Evolutionary conservation across 2,329 filamentous ascomycete species (phyloP).

Genomic region (Sphaerostilbella broomeana): DNA sequence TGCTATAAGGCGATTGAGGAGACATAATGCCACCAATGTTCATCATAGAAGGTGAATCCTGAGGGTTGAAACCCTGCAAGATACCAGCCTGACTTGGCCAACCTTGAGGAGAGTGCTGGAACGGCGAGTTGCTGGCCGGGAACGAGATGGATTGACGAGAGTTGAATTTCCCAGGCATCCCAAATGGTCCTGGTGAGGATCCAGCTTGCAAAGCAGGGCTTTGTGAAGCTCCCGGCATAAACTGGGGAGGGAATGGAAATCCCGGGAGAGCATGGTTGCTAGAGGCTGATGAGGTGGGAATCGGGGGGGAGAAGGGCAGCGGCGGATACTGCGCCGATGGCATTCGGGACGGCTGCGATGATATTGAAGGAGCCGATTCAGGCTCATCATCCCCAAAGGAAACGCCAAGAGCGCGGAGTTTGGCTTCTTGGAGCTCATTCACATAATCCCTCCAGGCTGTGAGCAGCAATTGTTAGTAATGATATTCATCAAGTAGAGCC

Average conservation of each 20-base stretch:
- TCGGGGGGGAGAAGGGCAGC: constrained; percentile 74
- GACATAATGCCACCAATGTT: constrained; percentile 53
- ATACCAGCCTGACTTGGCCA: constrained; percentile 54
- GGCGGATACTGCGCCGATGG: constrained; percentile 68
- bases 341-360: constrained; percentile 63
- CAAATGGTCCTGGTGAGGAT: constrained; percentile 67
- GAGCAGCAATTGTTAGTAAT: constrained; percentile 12
- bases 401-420: constrained; percentile 84
- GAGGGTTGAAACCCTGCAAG: constrained; percentile 46
- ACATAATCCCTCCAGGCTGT: constrained; percentile 70
- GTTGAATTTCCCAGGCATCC: constrained; percentile 54
- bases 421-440: constrained; percentile 78
- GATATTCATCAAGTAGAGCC: background rate
- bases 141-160: constrained; percentile 67
- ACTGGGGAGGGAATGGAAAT: constrained; percentile 50
- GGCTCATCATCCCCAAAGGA: constrained; percentile 70
- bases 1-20: constrained; percentile 56
- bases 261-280: constrained; percentile 56
- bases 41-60: constrained; percentile 57
- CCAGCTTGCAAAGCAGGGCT: constrained; percentile 59
- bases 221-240: constrained; percentile 55
- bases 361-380: constrained; percentile 52
- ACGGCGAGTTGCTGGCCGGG: constrained; percentile 57
- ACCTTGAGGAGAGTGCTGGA: constrained; percentile 52
- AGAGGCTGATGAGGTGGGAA: constrained; percentile 70